Conservation (phyloP, 495 filamentous ascomycete genomes). For the Tricharina praecox region DNA sequence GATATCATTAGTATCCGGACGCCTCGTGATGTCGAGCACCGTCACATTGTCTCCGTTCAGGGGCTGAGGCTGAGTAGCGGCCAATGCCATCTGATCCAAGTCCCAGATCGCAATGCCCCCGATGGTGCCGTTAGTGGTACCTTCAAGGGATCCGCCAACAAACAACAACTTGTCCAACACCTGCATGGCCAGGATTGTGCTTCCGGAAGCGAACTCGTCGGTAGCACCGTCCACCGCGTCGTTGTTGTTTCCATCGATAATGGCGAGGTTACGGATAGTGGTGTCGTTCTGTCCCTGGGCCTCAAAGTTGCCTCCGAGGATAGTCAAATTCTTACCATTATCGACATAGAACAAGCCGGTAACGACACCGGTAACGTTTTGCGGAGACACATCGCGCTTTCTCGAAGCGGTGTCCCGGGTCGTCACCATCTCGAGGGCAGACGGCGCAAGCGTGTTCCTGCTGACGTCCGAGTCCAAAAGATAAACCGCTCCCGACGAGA, state of each 20-base stretch:
- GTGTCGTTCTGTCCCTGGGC: slow-evolving; percentile 53
- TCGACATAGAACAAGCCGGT: slow-evolving; percentile 56
- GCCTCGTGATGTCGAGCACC: slow-evolving; percentile 56
- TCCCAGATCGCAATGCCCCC: slow-evolving; percentile 70
- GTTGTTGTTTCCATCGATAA: slow-evolving; percentile 47
- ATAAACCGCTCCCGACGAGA: slow-evolving; percentile 50
- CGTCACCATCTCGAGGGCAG: slow-evolving; percentile 36
- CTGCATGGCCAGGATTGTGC: slow-evolving; percentile 55
- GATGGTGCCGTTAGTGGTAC: slow-evolving; percentile 43
- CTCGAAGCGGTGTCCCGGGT: slow-evolving; percentile 27
- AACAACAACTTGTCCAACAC: slow-evolving; percentile 51
- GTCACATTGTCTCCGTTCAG: slow-evolving; percentile 49
- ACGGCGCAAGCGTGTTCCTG: slow-evolving; percentile 35
- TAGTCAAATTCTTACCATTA: slow-evolving; percentile 57
- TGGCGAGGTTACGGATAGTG: slow-evolving; percentile 59
- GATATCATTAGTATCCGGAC: slow-evolving; percentile 49
- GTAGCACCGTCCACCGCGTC: slow-evolving; percentile 53
- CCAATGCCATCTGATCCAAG: slow-evolving; percentile 42
- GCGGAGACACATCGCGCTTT: slow-evolving; percentile 40
- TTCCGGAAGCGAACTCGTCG: slow-evolving; percentile 47
- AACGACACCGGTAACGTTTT: slow-evolving; percentile 44
- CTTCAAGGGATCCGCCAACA: slow-evolving; percentile 64
- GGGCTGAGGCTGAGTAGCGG: slow-evolving; percentile 37
- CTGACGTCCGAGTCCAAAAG: slow-evolving; percentile 35
- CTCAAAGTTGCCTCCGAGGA: slow-evolving; percentile 77